Evolutionary conservation across 2,329 filamentous ascomycete species (phyloP), one percentile per base, ranked within the genome.

Genomic region (Aspergillus transmontanensis): DNA sequence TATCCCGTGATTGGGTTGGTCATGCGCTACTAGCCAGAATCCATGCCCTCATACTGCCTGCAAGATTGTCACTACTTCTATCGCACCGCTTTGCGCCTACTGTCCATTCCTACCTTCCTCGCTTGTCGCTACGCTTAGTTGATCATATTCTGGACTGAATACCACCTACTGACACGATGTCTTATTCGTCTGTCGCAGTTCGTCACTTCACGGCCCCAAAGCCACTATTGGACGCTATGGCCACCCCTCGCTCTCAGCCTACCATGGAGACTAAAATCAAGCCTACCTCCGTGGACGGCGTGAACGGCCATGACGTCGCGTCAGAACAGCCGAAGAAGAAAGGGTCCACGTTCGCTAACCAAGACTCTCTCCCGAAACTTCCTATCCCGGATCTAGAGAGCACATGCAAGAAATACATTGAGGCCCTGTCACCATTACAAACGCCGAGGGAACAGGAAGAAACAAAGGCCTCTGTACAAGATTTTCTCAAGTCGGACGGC

Each of bases 41-140:
- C 75, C 69, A 96, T 96, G 92, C 91, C 91, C 83, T 80, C 85
- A 72, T 94, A 92, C 79, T 96, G 84, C 79, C 83, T 92, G 62
- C 90, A 95, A 84, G 91, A 96, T 80, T 96, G 91, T 75, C 92
- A 96, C 78, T 96, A 96, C 82, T 96, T 96, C 82, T 95, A 92
- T 83, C 92, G 92, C 84, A 96, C 90, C 79, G 91, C 92, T 76
- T 83, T 96, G 81, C 92, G 92, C 84, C 89, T 93, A 76, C 83
- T 96, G 72, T 94, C 91, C 75, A 89, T 96, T 72, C 86, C 88
- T 81, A 96, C 91, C 72, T 86, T 83, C 73, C 87, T 96, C 78
- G 92, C 90, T 69, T 89, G 90, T 71, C 83, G 92, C 60, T 93
- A 92, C 83, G 86, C 85, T 79, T 92, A 83, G 85, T 72, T 76